Percentiles rank a stretch among this genome's conserved stretches.
Conservation (phyloP, 805 yeast genomes). For the Candida maris region DNA sequence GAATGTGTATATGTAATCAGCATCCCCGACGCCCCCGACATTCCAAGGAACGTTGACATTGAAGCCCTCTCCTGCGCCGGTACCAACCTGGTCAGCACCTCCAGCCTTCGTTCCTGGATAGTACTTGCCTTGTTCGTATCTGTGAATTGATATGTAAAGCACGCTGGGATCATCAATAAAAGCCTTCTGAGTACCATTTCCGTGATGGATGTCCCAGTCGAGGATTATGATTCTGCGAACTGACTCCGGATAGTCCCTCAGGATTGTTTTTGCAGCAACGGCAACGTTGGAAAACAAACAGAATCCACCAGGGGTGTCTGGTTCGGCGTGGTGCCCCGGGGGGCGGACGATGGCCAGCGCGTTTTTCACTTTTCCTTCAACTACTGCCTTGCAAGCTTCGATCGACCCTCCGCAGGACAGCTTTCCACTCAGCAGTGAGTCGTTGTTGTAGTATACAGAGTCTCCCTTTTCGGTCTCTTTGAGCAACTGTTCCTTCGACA, state of each 20-base stretch:
- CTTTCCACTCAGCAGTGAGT: constrained; percentile 80
- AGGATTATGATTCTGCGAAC: constrained; percentile 78
- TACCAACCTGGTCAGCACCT: constrained; percentile 76
- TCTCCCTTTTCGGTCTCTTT: constrained; percentile 89
- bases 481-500: constrained; percentile 73
- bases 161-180: constrained; percentile 88
- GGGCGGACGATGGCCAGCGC: constrained; percentile 95
- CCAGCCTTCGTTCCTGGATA: constrained; percentile 95
- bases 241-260: constrained; percentile 81
- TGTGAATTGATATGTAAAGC: constrained; percentile 83
- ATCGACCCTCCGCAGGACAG: constrained; percentile 96
- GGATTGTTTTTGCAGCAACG: constrained; percentile 85
- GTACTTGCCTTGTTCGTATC: constrained; percentile 87
- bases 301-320: constrained; percentile 95
- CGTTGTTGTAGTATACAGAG: constrained; percentile 92
- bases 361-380: constrained; percentile 88
- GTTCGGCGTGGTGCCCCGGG: constrained; percentile 99
- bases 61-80: constrained; percentile 81
- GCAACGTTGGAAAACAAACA: constrained; percentile 96
- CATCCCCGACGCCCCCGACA: constrained; percentile 86
- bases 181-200: constrained; percentile 96
- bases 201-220: constrained; percentile 99
- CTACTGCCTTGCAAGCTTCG: constrained; percentile 93
- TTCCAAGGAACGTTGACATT: constrained; percentile 95
- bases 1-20: constrained; percentile 92